phyloP scores from a whole-genome alignment of 2,329 filamentous ascomycete species.

The Gnomoniopsis sp. region DNA sequence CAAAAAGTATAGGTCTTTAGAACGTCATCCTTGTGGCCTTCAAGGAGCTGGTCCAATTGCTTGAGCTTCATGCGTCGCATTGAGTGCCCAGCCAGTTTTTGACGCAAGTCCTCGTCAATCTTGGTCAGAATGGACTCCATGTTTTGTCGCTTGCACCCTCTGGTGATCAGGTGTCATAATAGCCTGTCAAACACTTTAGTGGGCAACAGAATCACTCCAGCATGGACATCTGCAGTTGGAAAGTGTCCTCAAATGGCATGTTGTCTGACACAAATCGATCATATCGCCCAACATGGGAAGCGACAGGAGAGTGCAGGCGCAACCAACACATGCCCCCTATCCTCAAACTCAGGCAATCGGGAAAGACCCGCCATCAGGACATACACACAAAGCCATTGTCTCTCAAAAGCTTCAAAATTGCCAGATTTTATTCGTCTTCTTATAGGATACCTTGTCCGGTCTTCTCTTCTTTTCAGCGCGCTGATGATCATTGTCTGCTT shows the following conservation, averaged over 20 bases:
- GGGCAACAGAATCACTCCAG: neutral
- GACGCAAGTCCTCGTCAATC: neutral
- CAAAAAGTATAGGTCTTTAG: constrained; percentile 3
- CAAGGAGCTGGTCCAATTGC: constrained; percentile 4
- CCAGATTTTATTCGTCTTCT: neutral
- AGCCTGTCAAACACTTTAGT: neutral
- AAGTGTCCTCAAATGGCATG: too few species aligned
- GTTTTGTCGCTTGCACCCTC: neutral
- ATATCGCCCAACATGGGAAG: too few species aligned
- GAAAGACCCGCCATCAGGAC: neutral
- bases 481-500: too few species aligned
- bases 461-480: too few species aligned
- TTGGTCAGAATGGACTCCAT: neutral
- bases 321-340: too few species aligned
- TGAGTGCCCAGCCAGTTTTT: neutral
- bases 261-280: too few species aligned
- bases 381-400: neutral
- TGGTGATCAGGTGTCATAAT: neutral
- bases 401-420: neutral
- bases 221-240: too few species aligned
- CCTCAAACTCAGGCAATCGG: neutral
- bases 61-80: neutral
- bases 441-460: too few species aligned
- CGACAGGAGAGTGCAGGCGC: too few species aligned
- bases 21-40: neutral